Evolutionary conservation across 495 filamentous ascomycete genomes (phyloP).

Genomic region (Xylaria telfairii): DNA sequence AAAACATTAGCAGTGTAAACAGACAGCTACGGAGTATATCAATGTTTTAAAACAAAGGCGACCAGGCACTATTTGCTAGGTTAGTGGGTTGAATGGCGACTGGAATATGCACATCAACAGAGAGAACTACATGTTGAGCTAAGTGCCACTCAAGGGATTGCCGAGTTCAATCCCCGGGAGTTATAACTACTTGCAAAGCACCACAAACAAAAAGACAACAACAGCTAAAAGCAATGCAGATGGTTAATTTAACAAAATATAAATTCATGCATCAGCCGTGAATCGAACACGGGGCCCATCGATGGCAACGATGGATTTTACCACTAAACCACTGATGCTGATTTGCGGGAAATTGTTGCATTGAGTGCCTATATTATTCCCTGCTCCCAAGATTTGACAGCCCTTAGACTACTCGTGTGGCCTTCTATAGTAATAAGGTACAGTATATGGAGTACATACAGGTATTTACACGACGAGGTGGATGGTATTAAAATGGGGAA

Average conservation of each 20-base stretch:
- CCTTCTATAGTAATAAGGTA: too few species aligned
- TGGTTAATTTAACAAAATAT: background rate
- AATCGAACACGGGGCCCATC: slow-evolving; percentile 61
- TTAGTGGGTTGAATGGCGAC: too few species aligned
- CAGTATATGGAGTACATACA: too few species aligned
- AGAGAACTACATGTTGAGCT: too few species aligned
- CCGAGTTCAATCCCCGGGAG: background rate
- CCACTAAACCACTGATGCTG: slow-evolving; percentile 57
- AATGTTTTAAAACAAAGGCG: background rate
- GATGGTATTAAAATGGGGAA: background rate
- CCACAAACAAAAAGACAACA: background rate
- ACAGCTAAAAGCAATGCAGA: background rate
- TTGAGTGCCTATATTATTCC: too few species aligned
- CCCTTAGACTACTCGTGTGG: too few species aligned
- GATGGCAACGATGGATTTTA: slow-evolving; percentile 62
- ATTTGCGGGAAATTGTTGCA: too few species aligned
- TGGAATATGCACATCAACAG: too few species aligned
- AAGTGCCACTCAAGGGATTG: too few species aligned
- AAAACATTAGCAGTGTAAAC: too few species aligned
- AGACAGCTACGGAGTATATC: background rate
- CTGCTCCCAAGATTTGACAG: too few species aligned
- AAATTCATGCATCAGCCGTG: slow-evolving; percentile 48
- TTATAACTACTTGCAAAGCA: background rate
- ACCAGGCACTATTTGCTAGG: too few species aligned
- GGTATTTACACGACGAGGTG: background rate